Conservation (phyloP, 192 early-diverging fungal species). For the Phycomyces nitens region DNA sequence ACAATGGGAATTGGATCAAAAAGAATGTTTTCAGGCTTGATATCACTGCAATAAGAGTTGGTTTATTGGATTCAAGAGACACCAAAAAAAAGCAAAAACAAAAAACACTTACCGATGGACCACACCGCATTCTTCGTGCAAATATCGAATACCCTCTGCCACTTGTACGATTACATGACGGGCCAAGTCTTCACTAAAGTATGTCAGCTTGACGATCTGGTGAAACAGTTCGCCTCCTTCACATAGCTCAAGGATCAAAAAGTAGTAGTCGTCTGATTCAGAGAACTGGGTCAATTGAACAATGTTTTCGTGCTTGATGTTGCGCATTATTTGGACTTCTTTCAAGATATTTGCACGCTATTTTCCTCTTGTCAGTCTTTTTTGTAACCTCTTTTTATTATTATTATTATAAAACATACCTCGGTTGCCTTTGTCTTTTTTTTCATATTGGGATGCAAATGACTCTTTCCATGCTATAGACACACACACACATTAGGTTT, state of each 20-base stretch:
- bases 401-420: slow-evolving; percentile 14
- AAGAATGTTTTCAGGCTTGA: slow-evolving; percentile 91
- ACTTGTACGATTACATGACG: slow-evolving; percentile 86
- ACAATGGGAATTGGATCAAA: slow-evolving; percentile 68
- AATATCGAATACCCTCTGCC: slow-evolving; percentile 76
- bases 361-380: background rate
- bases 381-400: background rate
- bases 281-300: slow-evolving; percentile 72
- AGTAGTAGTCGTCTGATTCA: slow-evolving; percentile 74
- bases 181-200: slow-evolving; percentile 72
- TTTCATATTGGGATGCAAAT: slow-evolving; percentile 39
- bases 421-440: slow-evolving; percentile 36
- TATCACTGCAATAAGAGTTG: slow-evolving; percentile 58
- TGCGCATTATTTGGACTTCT: slow-evolving; percentile 83
- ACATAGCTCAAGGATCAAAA: slow-evolving; percentile 76
- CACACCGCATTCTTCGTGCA: slow-evolving; percentile 80
- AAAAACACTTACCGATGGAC: slow-evolving; percentile 57
- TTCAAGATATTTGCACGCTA: slow-evolving; percentile 81
- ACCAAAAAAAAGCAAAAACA: slow-evolving; percentile 14
- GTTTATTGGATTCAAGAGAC: too few species aligned
- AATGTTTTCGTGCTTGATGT: slow-evolving; percentile 73
- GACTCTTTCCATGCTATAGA: slow-evolving; percentile 22
- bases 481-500: background rate
- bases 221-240: slow-evolving; percentile 92
- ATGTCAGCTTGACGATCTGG: slow-evolving; percentile 77